phyloP scores from a whole-genome alignment of 164 flowering plant genomes.

The Macadamia tetraphylla region DNA sequence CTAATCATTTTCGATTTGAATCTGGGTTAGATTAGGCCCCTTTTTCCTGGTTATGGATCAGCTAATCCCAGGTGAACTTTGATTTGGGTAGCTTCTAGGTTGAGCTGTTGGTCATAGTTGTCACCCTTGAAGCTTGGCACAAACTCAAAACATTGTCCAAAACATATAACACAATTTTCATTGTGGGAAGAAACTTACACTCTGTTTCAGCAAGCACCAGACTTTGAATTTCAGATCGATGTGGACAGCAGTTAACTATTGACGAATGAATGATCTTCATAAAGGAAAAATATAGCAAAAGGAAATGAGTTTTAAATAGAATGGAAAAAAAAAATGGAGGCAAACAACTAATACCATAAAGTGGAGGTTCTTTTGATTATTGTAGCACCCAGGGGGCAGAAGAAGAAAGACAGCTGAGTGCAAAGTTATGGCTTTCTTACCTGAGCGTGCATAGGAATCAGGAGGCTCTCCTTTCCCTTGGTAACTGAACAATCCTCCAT shows the following conservation, averaged over 20 bases:
- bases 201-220: conserved; percentile 52
- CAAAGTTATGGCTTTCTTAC: conserved; percentile 19
- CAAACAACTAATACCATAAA: not conserved
- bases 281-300: not conserved
- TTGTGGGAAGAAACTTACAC: conserved; percentile 29
- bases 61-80: no score
- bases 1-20: no score
- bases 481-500: conserved; percentile 43
- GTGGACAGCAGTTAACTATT: conserved; percentile 65
- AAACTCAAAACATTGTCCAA: no score
- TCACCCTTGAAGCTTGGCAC: no score
- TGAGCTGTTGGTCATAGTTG: no score
- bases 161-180: no score
- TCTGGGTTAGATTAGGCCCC: no score
- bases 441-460: conserved; percentile 56
- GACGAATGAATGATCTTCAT: conserved; percentile 50
- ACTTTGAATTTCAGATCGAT: conserved; percentile 83
- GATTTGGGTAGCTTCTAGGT: no score
- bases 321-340: not conserved
- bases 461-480: conserved; percentile 68
- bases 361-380: not conserved
- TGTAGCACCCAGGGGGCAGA: no score
- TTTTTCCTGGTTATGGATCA: no score
- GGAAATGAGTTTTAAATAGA: not conserved
- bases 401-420: not conserved